Conservation (phyloP, 148 eudicot genomes). For the Rhododendron ferrugineum region DNA sequence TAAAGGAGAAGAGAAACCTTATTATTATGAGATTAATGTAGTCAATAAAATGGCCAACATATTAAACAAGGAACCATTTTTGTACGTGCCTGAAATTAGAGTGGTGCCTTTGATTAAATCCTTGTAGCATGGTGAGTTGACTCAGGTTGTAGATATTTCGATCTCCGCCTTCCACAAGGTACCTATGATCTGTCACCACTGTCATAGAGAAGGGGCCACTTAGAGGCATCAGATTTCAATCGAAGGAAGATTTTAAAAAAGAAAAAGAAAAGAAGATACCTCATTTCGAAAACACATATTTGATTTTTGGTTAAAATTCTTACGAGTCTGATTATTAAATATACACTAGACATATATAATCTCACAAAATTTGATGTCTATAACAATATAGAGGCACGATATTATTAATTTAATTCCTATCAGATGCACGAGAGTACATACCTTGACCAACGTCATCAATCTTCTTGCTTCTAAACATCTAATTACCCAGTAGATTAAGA, state of each 20-base stretch:
- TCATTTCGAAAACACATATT: no score
- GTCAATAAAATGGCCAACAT: neutral
- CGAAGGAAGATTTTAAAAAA: neutral
- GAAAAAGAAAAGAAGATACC: no score
- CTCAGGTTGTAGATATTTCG: slow-evolving; percentile 59
- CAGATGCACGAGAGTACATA: neutral
- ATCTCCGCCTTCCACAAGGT: slow-evolving; percentile 42
- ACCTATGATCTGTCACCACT: slow-evolving; percentile 34
- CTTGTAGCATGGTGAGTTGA: slow-evolving; percentile 64
- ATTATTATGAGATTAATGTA: neutral
- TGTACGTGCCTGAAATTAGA: slow-evolving; percentile 34
- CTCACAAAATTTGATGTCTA: neutral
- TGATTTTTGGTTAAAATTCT: no score
- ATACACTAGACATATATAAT: no score
- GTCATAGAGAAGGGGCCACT: slow-evolving; percentile 1
- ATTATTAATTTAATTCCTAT: no score
- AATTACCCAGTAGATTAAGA: slow-evolving; percentile 7
- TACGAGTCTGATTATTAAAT: no score
- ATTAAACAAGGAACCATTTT: neutral
- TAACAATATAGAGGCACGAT: neutral
- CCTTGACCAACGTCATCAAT: slow-evolving; percentile 52
- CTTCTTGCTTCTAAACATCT: slow-evolving; percentile 82
- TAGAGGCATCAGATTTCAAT: neutral
- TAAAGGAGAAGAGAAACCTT: slow-evolving; percentile 10
- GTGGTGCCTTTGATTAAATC: slow-evolving; percentile 34